A percentile compares a stretch with the other conserved stretches of the same genome.
These are phyloP conservation scores for Penicillium sclerotiorum DNA, from an alignment of 2,329 filamentous ascomycete genomes.

Conservation along the genomic window DNA sequence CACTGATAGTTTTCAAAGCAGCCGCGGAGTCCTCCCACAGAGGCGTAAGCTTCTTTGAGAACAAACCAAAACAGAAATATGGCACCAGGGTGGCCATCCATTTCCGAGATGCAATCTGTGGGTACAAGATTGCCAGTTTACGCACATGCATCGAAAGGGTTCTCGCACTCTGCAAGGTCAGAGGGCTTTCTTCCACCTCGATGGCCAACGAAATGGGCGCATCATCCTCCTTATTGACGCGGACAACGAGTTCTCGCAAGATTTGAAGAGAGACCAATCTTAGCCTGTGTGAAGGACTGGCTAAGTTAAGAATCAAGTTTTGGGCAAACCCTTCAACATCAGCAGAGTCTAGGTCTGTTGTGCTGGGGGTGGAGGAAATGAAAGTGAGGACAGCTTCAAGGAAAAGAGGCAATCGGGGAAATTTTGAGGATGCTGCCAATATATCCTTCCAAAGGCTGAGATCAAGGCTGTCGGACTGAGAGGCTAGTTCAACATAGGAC, in stretches of 20 bases:
- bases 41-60: conserved; percentile 81
- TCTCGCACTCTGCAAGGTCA: conserved; percentile 75
- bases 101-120: conserved; percentile 58
- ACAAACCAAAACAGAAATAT: conserved; percentile 82
- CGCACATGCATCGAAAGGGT: conserved; percentile 83
- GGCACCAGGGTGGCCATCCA: conserved; percentile 75
- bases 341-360: conserved; percentile 48
- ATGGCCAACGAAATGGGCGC: conserved; percentile 62
- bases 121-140: conserved; percentile 70
- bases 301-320: conserved; percentile 72
- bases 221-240: conserved; percentile 51
- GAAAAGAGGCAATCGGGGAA: conserved; percentile 67
- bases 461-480: conserved; percentile 61
- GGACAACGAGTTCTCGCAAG: conserved; percentile 62
- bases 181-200: conserved; percentile 75
- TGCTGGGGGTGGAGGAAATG: conserved; percentile 32
- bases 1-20: conserved; percentile 73
- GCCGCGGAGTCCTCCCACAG: conserved; percentile 83
- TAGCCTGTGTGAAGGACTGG: conserved; percentile 72
- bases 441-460: conserved; percentile 65
- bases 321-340: conserved; percentile 65
- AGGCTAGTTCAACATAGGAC: conserved; percentile 69
- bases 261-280: conserved; percentile 74
- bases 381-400: conserved; percentile 63
- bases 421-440: conserved; percentile 66